phyloP scores from a whole-genome alignment of 805 yeast genomes.

The Monosporozyma yasuniensis region DNA sequence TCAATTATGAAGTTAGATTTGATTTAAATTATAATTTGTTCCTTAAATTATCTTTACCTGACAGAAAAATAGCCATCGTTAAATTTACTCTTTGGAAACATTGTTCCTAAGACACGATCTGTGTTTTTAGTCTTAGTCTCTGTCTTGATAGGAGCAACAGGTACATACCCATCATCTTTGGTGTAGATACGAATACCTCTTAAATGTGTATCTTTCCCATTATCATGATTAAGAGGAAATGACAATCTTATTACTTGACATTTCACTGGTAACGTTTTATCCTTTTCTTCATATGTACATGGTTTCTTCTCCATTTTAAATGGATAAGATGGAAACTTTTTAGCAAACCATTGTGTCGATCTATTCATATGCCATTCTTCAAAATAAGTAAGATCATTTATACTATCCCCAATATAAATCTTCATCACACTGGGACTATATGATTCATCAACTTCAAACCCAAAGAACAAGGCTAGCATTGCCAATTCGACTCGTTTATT shows the following conservation, averaged over 20 bases:
- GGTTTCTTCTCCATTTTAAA: neutral
- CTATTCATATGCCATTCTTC: conserved; percentile 20
- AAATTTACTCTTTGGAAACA: neutral
- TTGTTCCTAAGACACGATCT: neutral
- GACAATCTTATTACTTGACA: conserved; percentile 25
- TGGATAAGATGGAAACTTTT: conserved; percentile 10
- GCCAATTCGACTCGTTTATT: conserved; percentile 64
- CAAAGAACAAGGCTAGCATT: conserved; percentile 61
- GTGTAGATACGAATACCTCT: conserved; percentile 48
- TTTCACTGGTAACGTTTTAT: conserved; percentile 16
- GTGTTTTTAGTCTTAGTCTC: neutral
- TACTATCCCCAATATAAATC: conserved; percentile 27
- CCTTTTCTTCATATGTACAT: conserved; percentile 20
- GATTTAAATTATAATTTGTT: no score
- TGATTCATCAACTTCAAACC: conserved; percentile 71
- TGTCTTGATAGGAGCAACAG: neutral
- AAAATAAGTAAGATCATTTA: conserved; percentile 22
- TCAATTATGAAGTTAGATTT: neutral
- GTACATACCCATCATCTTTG: neutral
- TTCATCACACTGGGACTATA: conserved; percentile 60
- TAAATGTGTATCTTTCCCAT: conserved; percentile 91
- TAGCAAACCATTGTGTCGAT: conserved; percentile 28
- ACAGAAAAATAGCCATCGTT: neutral
- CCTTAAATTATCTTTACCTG: neutral
- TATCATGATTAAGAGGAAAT: conserved; percentile 62